Conservation (phyloP, 73 alveolate species). For the Uronychia setigera region DNA sequence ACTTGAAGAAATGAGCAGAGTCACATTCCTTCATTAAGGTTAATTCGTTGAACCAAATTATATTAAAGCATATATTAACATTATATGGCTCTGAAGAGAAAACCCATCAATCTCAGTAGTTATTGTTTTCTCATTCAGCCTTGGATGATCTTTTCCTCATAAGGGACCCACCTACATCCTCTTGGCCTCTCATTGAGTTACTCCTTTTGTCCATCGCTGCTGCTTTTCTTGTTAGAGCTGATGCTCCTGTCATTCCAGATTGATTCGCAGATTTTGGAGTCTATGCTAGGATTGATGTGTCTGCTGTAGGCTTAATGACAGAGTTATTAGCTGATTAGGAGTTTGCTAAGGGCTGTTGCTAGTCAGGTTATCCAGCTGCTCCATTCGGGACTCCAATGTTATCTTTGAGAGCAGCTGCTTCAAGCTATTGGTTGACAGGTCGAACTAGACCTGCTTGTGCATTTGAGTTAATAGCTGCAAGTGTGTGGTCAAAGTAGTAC, state of each 20-base stretch:
- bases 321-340: too few relatives aligned
- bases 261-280: not conserved
- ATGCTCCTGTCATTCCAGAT: not conserved
- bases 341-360: too few relatives aligned
- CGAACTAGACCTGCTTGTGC: not conserved
- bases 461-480: slow-evolving; percentile 26
- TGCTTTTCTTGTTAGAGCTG: not conserved
- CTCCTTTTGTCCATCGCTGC: too few relatives aligned
- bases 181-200: not conserved
- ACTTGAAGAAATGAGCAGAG: not conserved
- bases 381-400: not conserved
- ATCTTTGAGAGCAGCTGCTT: not conserved
- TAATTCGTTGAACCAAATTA: not conserved
- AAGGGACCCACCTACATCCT: not conserved
- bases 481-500: slow-evolving; percentile 47
- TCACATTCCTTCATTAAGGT: too few relatives aligned
- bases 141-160: not conserved
- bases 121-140: not conserved
- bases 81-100: too few relatives aligned
- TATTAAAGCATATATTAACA: too few relatives aligned
- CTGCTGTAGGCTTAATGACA: not conserved
- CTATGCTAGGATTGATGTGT: not conserved
- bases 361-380: not conserved
- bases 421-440: not conserved
- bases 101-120: not conserved